Conservation (phyloP, 2,329 filamentous ascomycete genomes). For the Hirsutella thompsonii region DNA sequence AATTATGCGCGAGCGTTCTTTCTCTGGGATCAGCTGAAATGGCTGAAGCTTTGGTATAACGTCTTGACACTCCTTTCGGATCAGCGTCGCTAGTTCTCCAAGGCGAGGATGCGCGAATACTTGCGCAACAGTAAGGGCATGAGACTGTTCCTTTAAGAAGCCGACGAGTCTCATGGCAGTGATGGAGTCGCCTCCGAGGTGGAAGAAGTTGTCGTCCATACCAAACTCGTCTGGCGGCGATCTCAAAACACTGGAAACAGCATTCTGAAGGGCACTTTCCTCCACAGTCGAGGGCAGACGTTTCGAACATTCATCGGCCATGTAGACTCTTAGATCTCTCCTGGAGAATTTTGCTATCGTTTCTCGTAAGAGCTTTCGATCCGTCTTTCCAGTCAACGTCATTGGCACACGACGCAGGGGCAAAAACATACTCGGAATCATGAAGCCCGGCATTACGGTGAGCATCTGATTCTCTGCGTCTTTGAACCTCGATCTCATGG, state of each 20-base stretch:
- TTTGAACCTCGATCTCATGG: background rate
- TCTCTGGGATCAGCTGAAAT: background rate
- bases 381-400: background rate
- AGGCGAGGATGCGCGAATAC: slow-evolving; percentile 1
- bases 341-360: background rate
- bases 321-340: background rate
- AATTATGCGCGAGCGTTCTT: background rate
- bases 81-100: background rate
- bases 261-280: background rate
- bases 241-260: background rate
- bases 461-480: background rate
- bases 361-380: slow-evolving; percentile 1
- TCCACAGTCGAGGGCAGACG: background rate
- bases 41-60: background rate
- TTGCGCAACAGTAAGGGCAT: slow-evolving; percentile 1
- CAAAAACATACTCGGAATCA: slow-evolving; percentile 5
- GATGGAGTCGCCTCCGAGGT: slow-evolving; percentile 14
- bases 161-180: slow-evolving; percentile 3
- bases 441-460: slow-evolving; percentile 3
- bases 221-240: background rate
- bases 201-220: slow-evolving; percentile 6
- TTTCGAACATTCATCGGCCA: background rate
- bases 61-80: background rate
- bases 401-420: slow-evolving; percentile 1
- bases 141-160: background rate